phyloP scores from a whole-genome alignment of 129 eudicot genomes.

The Solidago caesia region DNA sequence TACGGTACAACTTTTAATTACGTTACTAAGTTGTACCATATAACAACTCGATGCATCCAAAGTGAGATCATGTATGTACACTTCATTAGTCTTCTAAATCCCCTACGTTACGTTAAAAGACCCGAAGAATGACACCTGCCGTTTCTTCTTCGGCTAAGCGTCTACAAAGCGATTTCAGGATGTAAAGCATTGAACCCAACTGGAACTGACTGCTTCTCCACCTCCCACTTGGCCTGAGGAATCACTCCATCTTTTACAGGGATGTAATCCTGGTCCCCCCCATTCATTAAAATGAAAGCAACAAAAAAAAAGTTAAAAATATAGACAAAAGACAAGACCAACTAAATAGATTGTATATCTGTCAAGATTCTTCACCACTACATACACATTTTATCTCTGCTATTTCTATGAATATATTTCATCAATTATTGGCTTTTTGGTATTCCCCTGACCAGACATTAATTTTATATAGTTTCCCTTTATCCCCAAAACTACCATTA shows the following conservation, averaged over 20 bases:
- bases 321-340: constrained; percentile 26
- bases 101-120: background rate
- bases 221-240: constrained; percentile 63
- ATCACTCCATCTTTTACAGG: constrained; percentile 63
- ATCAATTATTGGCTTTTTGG: constrained; percentile 17
- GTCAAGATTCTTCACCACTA: constrained; percentile 25
- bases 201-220: constrained; percentile 41
- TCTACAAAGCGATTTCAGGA: constrained; percentile 46
- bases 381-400: constrained; percentile 27
- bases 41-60: constrained; percentile 29
- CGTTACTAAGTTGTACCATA: constrained; percentile 33
- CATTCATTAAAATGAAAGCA: constrained; percentile 19
- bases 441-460: constrained; percentile 25
- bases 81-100: constrained; percentile 17
- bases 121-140: background rate
- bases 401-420: constrained; percentile 23
- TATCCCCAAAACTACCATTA: background rate
- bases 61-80: constrained; percentile 12
- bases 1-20: constrained; percentile 37
- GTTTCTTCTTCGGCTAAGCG: background rate
- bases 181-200: constrained; percentile 55
- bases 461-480: background rate
- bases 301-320: constrained; percentile 12
- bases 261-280: constrained; percentile 63
- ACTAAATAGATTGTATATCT: background rate